Percentiles rank a stretch among this genome's conserved stretches.
Evolutionary conservation across 352 stramenopile species (phyloP).

Genomic region (Thalassiosira sp.): DNA sequence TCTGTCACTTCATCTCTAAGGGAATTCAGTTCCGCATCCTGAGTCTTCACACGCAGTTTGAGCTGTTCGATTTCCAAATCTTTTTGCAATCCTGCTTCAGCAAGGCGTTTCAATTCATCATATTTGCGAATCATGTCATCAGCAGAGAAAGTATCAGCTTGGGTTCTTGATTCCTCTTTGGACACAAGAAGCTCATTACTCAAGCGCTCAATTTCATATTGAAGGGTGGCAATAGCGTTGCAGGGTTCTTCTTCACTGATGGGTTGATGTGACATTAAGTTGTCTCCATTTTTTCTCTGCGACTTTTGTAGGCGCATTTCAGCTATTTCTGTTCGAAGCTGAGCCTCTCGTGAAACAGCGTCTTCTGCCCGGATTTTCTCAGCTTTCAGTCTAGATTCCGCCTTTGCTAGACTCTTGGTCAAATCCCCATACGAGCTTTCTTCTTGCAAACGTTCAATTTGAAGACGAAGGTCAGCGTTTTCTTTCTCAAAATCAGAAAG

Average conservation of each 20-base stretch:
- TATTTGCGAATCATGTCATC: constrained; percentile 46
- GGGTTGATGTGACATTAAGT: constrained; percentile 22
- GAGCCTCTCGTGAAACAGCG: constrained; percentile 28
- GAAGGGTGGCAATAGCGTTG: constrained; percentile 43
- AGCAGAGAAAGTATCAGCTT: constrained; percentile 12
- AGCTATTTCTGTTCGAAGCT: constrained; percentile 34
- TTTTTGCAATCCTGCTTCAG: constrained; percentile 50
- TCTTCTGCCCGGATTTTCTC: constrained; percentile 35
- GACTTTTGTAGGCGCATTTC: constrained; percentile 17
- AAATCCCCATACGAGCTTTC: constrained; percentile 11
- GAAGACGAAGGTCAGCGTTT: constrained; percentile 35
- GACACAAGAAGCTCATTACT: constrained; percentile 36
- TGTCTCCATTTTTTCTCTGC: neutral
- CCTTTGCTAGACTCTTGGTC: constrained; percentile 15
- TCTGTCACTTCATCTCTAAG: constrained; percentile 42
- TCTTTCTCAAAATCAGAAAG: constrained; percentile 39
- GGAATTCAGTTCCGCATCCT: constrained; percentile 43
- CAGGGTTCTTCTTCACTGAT: constrained; percentile 38
- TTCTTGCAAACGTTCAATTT: constrained; percentile 37
- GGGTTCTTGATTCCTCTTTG: constrained; percentile 23
- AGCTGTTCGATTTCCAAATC: constrained; percentile 59
- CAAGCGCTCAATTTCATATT: constrained; percentile 57
- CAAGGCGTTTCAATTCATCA: constrained; percentile 52
- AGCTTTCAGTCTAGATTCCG: constrained; percentile 31
- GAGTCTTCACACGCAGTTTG: constrained; percentile 31